Conservation (phyloP, 208 protist species). For the Angomonas ambiguus region DNA sequence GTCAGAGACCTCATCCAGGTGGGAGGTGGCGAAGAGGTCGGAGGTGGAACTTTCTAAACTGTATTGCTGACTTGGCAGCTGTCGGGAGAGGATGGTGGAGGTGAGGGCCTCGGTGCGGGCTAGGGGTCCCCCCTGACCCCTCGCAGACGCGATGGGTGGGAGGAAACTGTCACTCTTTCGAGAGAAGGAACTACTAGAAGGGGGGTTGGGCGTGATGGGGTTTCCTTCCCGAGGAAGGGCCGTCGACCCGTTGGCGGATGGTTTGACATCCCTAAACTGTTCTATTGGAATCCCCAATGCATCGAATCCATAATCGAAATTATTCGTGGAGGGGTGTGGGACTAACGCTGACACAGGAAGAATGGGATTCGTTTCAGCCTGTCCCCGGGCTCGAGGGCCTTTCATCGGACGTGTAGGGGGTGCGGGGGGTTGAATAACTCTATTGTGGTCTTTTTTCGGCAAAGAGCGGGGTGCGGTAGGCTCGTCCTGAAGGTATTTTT, state of each 20-base stretch:
- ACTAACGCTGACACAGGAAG: background rate
- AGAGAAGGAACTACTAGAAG: background rate
- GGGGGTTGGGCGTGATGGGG: background rate
- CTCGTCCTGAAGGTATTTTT: too few relatives aligned
- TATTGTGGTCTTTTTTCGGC: too few relatives aligned
- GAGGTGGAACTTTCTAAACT: background rate
- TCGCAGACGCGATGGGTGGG: background rate
- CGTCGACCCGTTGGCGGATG: background rate
- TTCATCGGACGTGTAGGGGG: too few relatives aligned
- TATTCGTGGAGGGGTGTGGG: slow-evolving; percentile 21
- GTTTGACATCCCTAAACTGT: background rate
- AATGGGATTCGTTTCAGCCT: background rate
- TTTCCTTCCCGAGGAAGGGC: background rate
- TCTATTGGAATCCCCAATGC: slow-evolving; percentile 35
- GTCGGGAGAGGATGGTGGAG: slow-evolving; percentile 5
- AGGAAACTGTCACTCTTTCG: background rate
- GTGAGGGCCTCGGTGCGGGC: background rate
- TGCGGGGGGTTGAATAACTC: too few relatives aligned
- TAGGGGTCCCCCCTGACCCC: background rate
- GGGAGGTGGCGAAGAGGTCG: background rate
- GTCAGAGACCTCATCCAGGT: background rate
- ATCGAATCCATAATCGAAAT: slow-evolving; percentile 44
- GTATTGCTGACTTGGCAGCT: background rate
- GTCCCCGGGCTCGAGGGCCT: background rate
- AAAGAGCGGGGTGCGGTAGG: too few relatives aligned